These are phyloP conservation scores for Euryodendron excelsum DNA, from an alignment of 148 eudicot genomes.

Conservation along the genomic window DNA sequence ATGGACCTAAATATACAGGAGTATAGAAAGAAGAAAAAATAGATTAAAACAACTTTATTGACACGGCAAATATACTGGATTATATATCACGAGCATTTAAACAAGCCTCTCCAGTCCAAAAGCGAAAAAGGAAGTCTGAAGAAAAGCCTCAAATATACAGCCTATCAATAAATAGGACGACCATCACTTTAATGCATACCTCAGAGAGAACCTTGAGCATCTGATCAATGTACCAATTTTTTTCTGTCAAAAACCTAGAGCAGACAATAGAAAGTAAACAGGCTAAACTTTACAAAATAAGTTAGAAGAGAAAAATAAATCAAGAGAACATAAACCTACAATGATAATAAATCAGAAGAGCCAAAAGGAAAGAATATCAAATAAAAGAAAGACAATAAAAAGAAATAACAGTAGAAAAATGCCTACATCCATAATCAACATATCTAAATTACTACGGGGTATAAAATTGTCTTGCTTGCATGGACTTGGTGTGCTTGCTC, in stretches of 20 bases:
- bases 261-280: constrained; percentile 14
- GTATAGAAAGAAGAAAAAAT: not conserved
- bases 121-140: not conserved
- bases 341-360: not conserved
- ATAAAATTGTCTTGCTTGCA: not conserved
- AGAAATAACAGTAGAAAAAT: too few relatives aligned
- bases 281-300: not conserved
- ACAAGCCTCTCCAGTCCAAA: too few relatives aligned
- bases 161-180: constrained; percentile 1
- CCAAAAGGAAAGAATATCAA: not conserved
- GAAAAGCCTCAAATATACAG: constrained; percentile 14
- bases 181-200: constrained; percentile 48
- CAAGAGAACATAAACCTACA: not conserved
- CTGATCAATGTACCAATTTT: constrained; percentile 96
- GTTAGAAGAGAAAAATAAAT: not conserved
- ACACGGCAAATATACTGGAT: not conserved
- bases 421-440: not conserved
- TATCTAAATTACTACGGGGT: not conserved
- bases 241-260: constrained; percentile 83
- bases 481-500: not conserved
- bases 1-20: not conserved
- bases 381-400: not conserved
- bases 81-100: constrained; percentile 8
- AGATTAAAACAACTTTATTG: not conserved
- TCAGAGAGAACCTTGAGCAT: constrained; percentile 95